Conservation (phyloP, 2,329 filamentous ascomycete genomes). For the Cordyceps cateniannulata region DNA sequence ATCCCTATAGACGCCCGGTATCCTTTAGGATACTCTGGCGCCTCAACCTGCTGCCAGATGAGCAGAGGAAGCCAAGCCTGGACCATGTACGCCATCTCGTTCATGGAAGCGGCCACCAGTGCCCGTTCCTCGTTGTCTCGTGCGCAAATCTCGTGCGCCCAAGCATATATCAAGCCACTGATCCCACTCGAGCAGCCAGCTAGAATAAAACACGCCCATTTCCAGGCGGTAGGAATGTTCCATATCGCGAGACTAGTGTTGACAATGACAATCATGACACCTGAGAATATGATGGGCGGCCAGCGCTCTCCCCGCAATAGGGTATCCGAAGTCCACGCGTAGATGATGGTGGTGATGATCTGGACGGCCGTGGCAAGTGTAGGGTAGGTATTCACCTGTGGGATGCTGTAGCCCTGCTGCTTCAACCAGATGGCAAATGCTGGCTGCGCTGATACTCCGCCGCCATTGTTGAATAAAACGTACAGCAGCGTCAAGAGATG, state of each 20-base stretch:
- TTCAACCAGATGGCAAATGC: constrained; percentile 48
- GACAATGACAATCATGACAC: constrained; percentile 35
- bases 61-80: constrained; percentile 64
- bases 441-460: constrained; percentile 40
- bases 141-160: constrained; percentile 44
- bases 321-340: constrained; percentile 60
- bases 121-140: constrained; percentile 58
- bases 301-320: constrained; percentile 53
- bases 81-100: constrained; percentile 62
- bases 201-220: constrained; percentile 57
- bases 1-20: constrained; percentile 49
- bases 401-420: constrained; percentile 33
- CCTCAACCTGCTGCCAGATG: constrained; percentile 59
- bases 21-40: constrained; percentile 54
- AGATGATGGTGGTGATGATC: constrained; percentile 53
- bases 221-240: constrained; percentile 46
- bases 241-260: constrained; percentile 36
- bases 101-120: constrained; percentile 60
- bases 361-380: constrained; percentile 51
- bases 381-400: constrained; percentile 45
- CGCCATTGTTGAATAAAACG: constrained; percentile 58
- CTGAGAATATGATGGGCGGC: constrained; percentile 56
- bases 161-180: constrained; percentile 39
- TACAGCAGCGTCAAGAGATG: constrained; percentile 53
- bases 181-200: constrained; percentile 44